A percentile compares a stretch with the other conserved stretches of the same genome.
These are phyloP conservation scores for Lactifluus subvellereus DNA, from an alignment of 768 basidiomycete genomes.

Conservation along the genomic window DNA sequence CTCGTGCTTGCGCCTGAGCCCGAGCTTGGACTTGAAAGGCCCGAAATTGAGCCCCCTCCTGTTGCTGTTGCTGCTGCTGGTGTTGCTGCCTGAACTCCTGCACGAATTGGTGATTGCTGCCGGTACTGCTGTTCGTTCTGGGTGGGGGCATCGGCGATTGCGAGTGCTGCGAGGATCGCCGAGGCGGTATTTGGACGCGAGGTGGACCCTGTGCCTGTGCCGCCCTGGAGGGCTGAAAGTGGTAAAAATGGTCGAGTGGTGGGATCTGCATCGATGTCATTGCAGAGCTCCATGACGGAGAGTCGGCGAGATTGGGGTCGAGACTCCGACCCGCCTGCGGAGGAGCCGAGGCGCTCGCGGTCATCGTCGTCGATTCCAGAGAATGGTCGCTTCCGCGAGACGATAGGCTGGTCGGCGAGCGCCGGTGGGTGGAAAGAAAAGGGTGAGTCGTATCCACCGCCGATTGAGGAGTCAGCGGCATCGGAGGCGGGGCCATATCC, in stretches of 20 bases:
- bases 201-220: slow-evolving; percentile 26
- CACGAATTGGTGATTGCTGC: slow-evolving; percentile 36
- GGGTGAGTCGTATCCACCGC: slow-evolving; percentile 49
- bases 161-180: slow-evolving; percentile 34
- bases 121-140: slow-evolving; percentile 23
- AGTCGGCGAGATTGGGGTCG: slow-evolving; percentile 74
- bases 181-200: slow-evolving; percentile 32
- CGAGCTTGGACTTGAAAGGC: slow-evolving; percentile 26
- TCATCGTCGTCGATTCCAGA: slow-evolving; percentile 50
- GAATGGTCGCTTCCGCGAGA: slow-evolving; percentile 60
- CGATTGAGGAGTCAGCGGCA: slow-evolving; percentile 30
- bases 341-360: slow-evolving; percentile 35
- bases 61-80: slow-evolving; percentile 34
- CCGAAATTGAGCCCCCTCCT: slow-evolving; percentile 27
- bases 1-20: slow-evolving; percentile 23
- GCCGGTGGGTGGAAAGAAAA: slow-evolving; percentile 75
- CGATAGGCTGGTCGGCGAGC: slow-evolving; percentile 34
- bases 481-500: slow-evolving; percentile 31
- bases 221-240: slow-evolving; percentile 33
- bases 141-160: slow-evolving; percentile 41
- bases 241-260: slow-evolving; percentile 45
- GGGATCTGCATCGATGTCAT: slow-evolving; percentile 51
- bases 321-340: slow-evolving; percentile 56
- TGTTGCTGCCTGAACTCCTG: slow-evolving; percentile 39
- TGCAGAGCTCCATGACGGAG: slow-evolving; percentile 86